These are phyloP conservation scores for Sphagnurus paluster DNA, from an alignment of 1,284 basidiomycete species.

Conservation along the genomic window DNA sequence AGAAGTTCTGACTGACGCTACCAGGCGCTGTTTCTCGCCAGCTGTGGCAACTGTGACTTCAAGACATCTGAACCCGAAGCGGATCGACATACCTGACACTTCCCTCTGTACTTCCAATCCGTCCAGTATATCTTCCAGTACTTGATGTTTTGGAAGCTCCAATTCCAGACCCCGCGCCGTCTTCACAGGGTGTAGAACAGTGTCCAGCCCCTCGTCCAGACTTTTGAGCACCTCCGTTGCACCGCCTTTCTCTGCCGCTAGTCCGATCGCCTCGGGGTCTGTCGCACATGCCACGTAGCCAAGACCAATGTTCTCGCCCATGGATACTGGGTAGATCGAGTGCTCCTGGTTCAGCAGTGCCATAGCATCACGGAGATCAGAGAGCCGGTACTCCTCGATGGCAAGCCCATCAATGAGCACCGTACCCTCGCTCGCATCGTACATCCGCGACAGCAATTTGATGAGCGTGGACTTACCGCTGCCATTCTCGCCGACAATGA, in stretches of 20 bases:
- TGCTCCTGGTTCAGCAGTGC: slow-evolving; percentile 46
- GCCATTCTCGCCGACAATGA: slow-evolving; percentile 47
- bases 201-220: no score
- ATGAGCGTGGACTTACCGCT: slow-evolving; percentile 45
- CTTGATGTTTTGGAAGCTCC: no score
- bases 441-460: slow-evolving; percentile 43
- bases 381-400: slow-evolving; percentile 32
- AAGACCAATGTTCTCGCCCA: slow-evolving; percentile 40
- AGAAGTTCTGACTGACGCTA: slow-evolving; percentile 35
- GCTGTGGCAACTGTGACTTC: slow-evolving; percentile 17
- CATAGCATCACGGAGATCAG: slow-evolving; percentile 36
- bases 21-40: slow-evolving; percentile 41
- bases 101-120: no score
- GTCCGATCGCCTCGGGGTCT: no score
- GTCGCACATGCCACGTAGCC: no score
- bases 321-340: slow-evolving; percentile 39
- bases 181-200: no score
- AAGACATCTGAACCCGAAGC: slow-evolving; percentile 14
- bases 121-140: no score
- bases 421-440: slow-evolving; percentile 39
- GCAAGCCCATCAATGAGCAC: slow-evolving; percentile 39
- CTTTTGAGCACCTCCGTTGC: no score
- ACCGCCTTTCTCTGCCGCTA: no score
- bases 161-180: no score
- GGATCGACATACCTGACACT: no score